Base-by-base conservation (phyloP, 495 filamentous ascomycete species). In the Durotheca rogersii region DNA sequence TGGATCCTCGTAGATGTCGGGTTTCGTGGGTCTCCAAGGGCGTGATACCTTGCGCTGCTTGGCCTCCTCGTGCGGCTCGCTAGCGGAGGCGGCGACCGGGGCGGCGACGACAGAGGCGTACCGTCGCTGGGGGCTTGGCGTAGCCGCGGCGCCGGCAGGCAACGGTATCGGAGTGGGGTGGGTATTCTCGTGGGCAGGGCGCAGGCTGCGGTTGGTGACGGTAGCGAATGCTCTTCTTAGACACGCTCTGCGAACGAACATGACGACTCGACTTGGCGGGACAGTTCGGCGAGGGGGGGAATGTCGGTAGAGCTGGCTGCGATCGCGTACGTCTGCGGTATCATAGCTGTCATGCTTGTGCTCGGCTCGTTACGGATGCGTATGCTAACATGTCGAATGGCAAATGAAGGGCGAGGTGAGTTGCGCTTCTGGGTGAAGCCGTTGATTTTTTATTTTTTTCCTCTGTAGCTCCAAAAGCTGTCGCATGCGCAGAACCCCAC, bases 211-310 rank as follows among this genome's bases (percentile, higher is more conserved):
- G 42, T 41, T 34, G 37, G 33, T 21, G 52, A 51, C 25, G 17
- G 42, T 7, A 21, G 41, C n/a, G 10, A 62, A 34, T 3, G 56
- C 55, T 40, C 43, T 65, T 25, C 64, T 60, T 25, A 65, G 47
- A 29, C 72, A 76, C 19, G 65, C 55, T 29, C 64, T 60, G 39
- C 73, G 73, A 41, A 65, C 60, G 38, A 69, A 73, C 73, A 75
- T 76, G 53, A 21, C 55, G 33, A 34, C 37, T 54, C 17, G 15
- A 33, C 32, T 35, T 38, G 16, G 17, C 27, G 27, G 41, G 16
- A 31, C 30, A n/a, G n/a, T n/a, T n/a, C n/a, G n/a, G 10, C 12
- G 0, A 15, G 10, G 7, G 12, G 27, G 40, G 15, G 1, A 29
- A 31, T 46, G 18, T 34, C 25, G 27, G 7, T 14, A 21, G 18